Percentiles rank a stretch among this genome's conserved stretches.
Evolutionary conservation across 23 red algal genomes (phyloP).

Genomic region (Rhodosorus marinus): DNA sequence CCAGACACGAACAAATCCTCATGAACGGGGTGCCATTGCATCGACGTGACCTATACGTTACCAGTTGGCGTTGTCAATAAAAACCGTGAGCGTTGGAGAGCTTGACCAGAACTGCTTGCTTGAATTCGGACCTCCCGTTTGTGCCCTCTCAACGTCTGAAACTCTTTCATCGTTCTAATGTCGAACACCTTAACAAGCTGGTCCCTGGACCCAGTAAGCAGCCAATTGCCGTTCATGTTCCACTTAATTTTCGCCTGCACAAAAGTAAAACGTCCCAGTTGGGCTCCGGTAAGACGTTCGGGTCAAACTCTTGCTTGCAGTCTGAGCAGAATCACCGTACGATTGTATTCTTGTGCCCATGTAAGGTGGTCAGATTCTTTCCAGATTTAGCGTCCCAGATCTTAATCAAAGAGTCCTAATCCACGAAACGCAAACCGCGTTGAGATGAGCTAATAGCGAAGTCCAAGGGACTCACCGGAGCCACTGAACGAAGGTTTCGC

Average conservation of each 20-base stretch:
- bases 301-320: too few species aligned
- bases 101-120: neutral
- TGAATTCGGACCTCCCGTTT: too few species aligned
- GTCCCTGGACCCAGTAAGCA: conserved; percentile 71
- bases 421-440: too few species aligned
- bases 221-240: conserved; percentile 90
- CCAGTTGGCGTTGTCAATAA: neutral
- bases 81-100: neutral
- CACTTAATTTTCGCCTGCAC: conserved; percentile 88
- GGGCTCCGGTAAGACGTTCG: too few species aligned
- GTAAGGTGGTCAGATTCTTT: conserved; percentile 82
- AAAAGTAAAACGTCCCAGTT: too few species aligned
- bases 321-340: too few species aligned
- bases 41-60: conserved; percentile 88
- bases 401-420: conserved; percentile 82
- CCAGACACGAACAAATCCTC: conserved; percentile 77
- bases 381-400: conserved; percentile 93
- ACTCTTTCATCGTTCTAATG: conserved; percentile 92
- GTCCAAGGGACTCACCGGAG: neutral
- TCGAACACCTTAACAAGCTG: conserved; percentile 90
- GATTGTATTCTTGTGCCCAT: conserved; percentile 94
- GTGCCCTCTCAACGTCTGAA: conserved; percentile 83
- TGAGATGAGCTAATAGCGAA: neutral
- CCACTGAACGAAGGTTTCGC: neutral
- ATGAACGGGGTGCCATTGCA: conserved; percentile 84